A percentile compares a stretch with the other conserved stretches of the same genome.
phyloP scores from a whole-genome alignment of 768 basidiomycete species.

The Lactifluus rugatus region DNA sequence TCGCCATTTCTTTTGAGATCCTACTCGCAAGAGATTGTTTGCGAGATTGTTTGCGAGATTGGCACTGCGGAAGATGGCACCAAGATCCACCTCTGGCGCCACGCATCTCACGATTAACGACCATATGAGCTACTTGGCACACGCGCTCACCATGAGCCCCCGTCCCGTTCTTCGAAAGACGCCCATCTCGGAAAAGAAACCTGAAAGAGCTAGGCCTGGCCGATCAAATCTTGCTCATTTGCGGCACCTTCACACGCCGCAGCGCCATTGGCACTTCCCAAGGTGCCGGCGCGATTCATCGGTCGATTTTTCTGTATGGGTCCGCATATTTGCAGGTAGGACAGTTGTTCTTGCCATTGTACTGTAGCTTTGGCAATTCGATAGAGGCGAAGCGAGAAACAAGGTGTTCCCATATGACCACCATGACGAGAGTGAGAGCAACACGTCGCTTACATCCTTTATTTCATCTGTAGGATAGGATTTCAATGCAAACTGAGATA shows the following conservation, averaged over 20 bases:
- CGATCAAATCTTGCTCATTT: too few species aligned
- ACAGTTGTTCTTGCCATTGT: not conserved
- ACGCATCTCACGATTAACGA: not conserved
- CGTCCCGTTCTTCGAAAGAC: not conserved
- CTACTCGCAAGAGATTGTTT: too few species aligned
- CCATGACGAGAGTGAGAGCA: not conserved
- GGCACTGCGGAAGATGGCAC: too few species aligned
- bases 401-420: not conserved
- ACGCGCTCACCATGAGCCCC: too few species aligned
- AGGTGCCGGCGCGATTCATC: not conserved
- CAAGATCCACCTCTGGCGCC: too few species aligned
- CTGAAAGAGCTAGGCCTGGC: not conserved
- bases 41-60: too few species aligned
- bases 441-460: too few species aligned
- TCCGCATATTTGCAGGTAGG: not conserved
- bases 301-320: not conserved
- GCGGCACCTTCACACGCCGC: not conserved
- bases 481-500: not conserved
- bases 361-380: not conserved
- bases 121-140: too few species aligned
- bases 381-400: not conserved
- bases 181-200: not conserved
- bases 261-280: not conserved
- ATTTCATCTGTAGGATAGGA: not conserved
- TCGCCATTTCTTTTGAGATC: not conserved